A percentile compares a stretch with the other conserved stretches of the same genome.
Evolutionary conservation across 1,139 yeast species (phyloP).

Genomic region (Barnettozyma hawaiiensis): DNA sequence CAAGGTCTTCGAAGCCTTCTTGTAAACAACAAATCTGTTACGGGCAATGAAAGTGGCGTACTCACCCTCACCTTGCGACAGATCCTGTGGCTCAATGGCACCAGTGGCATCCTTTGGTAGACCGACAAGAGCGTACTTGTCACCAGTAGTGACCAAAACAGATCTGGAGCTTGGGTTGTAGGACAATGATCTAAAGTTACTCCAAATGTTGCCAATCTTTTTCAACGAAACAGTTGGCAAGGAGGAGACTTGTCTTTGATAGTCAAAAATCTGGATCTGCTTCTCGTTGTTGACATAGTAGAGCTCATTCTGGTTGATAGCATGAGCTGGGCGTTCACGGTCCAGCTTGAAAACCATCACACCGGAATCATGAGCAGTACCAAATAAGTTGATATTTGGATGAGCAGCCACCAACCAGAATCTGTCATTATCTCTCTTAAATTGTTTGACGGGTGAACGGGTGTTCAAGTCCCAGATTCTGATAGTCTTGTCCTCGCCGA

Average conservation of each 20-base stretch:
- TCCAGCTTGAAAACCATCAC: conserved; percentile 97
- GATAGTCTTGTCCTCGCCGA: conserved; percentile 95
- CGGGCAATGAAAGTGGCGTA: conserved; percentile 90
- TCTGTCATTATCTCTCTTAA: conserved; percentile 89
- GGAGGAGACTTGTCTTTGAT: conserved; percentile 51
- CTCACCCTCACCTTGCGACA: conserved; percentile 75
- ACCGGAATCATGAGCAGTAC: conserved; percentile 96
- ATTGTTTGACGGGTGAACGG: conserved; percentile 89
- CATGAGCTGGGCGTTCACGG: conserved; percentile 92
- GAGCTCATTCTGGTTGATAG: conserved; percentile 64
- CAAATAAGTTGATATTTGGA: conserved; percentile 86
- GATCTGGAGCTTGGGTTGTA: conserved; percentile 93
- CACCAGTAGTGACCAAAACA: conserved; percentile 74
- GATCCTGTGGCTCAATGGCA: conserved; percentile 81
- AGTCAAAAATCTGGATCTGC: conserved; percentile 78
- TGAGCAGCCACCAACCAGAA: conserved; percentile 92
- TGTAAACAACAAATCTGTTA: conserved; percentile 84
- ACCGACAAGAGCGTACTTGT: conserved; percentile 65
- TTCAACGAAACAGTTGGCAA: conserved; percentile 80
- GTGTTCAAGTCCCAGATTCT: conserved; percentile 96
- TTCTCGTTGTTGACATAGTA: conserved; percentile 78
- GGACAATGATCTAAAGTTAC: conserved; percentile 76
- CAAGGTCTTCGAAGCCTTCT: conserved; percentile 56
- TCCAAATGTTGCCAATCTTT: conserved; percentile 81
- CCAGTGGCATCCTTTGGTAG: conserved; percentile 88